Conservation (phyloP, 208 protist genomes). For the Naegleria gruberi region DNA sequence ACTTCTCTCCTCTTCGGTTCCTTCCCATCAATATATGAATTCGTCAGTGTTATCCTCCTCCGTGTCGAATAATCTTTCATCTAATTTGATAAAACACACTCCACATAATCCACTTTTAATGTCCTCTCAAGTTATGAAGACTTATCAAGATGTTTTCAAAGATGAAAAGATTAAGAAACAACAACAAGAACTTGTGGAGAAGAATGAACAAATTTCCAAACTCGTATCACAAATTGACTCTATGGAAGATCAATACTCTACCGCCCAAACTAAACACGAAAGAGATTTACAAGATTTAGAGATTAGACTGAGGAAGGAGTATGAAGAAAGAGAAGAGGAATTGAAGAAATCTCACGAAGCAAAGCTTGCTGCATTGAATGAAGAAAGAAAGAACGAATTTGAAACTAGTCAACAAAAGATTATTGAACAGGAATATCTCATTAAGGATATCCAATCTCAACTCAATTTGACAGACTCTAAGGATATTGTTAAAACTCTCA, state of each 20-base stretch:
- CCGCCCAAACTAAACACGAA: neutral
- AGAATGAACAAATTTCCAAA: neutral
- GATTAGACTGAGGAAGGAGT: neutral
- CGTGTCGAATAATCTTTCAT: no score
- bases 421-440: neutral
- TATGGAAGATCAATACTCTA: neutral
- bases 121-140: neutral
- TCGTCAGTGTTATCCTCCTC: no score
- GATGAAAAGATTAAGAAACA: neutral
- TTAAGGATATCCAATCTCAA: neutral
- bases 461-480: neutral
- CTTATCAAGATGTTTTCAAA: neutral
- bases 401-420: neutral
- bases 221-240: neutral
- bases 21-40: no score
- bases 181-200: neutral
- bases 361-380: neutral
- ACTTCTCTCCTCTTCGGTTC: no score
- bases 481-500: neutral
- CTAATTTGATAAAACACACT: no score
- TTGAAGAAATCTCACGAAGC: neutral
- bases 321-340: neutral
- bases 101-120: neutral
- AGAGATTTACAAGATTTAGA: neutral
- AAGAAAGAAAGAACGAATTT: neutral